Evolutionary conservation across 495 filamentous ascomycete species (phyloP).

Genomic region (Endocarpon pusillum): DNA sequence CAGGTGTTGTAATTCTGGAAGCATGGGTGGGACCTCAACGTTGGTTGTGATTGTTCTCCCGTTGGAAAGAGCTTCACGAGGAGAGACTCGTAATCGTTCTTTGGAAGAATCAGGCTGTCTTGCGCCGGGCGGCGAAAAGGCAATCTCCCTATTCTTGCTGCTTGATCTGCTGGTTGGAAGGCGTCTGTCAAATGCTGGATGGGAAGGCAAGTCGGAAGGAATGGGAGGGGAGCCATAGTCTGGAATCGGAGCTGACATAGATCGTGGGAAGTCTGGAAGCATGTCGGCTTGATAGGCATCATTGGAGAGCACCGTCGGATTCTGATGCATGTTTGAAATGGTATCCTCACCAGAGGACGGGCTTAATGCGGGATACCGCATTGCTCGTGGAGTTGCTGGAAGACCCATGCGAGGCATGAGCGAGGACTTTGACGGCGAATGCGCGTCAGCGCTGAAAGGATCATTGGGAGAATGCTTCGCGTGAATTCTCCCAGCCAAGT

Average conservation of each 20-base stretch:
- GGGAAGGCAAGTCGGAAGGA: slow-evolving; percentile 31
- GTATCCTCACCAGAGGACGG: slow-evolving; percentile 36
- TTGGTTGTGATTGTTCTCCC: slow-evolving; percentile 16
- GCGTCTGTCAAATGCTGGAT: slow-evolving; percentile 38
- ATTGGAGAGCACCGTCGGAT: slow-evolving; percentile 34
- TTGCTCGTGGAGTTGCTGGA: slow-evolving; percentile 69
- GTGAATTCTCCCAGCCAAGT: slow-evolving; percentile 10
- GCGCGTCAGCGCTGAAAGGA: slow-evolving; percentile 27
- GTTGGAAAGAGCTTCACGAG: slow-evolving; percentile 9
- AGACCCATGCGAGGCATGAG: slow-evolving; percentile 41
- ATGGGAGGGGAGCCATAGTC: slow-evolving; percentile 30
- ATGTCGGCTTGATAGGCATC: slow-evolving; percentile 50
- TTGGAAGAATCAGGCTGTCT: slow-evolving; percentile 6
- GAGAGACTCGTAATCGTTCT: slow-evolving; percentile 10
- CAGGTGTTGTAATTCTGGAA: slow-evolving; percentile 77
- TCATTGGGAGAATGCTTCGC: slow-evolving; percentile 32
- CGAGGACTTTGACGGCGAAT: slow-evolving; percentile 16
- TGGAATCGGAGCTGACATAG: slow-evolving; percentile 52
- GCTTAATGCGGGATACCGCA: slow-evolving; percentile 57
- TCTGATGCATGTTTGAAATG: slow-evolving; percentile 46
- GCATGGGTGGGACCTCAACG: slow-evolving; percentile 37
- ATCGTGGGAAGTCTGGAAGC: slow-evolving; percentile 38
- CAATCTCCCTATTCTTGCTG: slow-evolving; percentile 21
- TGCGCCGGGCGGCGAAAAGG: slow-evolving; percentile 6
- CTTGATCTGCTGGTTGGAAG: slow-evolving; percentile 33